Conservation (phyloP, 148 eudicot species). For the Fagopyrum homotropicum region DNA sequence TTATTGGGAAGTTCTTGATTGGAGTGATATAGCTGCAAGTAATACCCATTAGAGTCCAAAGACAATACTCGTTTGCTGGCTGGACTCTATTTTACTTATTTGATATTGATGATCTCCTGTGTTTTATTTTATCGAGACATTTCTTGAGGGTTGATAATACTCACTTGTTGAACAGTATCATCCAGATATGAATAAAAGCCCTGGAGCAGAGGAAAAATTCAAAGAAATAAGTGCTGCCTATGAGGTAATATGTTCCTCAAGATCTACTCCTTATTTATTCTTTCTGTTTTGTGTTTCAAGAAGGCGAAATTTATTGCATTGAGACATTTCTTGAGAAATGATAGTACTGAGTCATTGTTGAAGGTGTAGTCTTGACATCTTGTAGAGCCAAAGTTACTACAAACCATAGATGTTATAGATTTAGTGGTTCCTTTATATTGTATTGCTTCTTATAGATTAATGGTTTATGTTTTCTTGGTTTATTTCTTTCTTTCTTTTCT, state of each 20-base stretch:
- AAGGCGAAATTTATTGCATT: not conserved
- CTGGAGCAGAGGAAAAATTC: constrained; percentile 85
- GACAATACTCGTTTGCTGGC: not conserved
- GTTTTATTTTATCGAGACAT: not conserved
- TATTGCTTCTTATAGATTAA: not conserved
- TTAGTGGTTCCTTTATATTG: not conserved
- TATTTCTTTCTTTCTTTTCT: too few species aligned
- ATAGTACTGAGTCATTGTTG: too few species aligned
- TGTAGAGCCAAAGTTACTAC: too few species aligned
- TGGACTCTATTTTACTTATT: not conserved
- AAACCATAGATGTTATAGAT: too few species aligned
- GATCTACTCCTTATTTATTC: not conserved
- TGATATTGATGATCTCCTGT: not conserved
- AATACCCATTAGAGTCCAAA: not conserved
- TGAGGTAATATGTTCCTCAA: constrained; percentile 46
- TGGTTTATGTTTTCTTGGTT: not conserved
- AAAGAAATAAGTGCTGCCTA: constrained; percentile 93
- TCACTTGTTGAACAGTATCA: constrained; percentile 53
- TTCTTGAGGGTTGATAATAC: constrained; percentile 1
- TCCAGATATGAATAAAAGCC: constrained; percentile 75
- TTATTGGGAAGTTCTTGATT: not conserved
- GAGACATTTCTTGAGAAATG: too few species aligned
- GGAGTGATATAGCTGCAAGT: not conserved
- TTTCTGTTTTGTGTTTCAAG: constrained; percentile 3
- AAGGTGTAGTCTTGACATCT: too few species aligned